These are phyloP conservation scores for Parastagonospora nodorum DNA, from an alignment of 2,329 filamentous ascomycete species.

Conservation along the genomic window DNA sequence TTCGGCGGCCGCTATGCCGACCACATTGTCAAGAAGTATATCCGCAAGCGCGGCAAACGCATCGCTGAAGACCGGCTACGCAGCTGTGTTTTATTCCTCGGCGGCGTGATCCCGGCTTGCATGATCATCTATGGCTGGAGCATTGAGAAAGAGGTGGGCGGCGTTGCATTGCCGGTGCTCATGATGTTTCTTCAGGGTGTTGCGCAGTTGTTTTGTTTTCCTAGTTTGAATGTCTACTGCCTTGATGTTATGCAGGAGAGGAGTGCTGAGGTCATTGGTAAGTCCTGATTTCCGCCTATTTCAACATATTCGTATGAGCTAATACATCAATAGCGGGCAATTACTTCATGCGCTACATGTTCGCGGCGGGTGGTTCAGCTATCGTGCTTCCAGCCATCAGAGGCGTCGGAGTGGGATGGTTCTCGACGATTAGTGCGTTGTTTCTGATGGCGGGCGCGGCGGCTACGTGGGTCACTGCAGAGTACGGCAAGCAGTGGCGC, in stretches of 20 bases:
- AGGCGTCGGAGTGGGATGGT: conserved; percentile 79
- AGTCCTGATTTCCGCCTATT: conserved; percentile 13
- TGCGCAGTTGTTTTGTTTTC: conserved; percentile 76
- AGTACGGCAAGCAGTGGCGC: conserved; percentile 59
- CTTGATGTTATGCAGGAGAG: conserved; percentile 77
- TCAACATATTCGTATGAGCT: no score
- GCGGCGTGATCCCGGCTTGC: conserved; percentile 62
- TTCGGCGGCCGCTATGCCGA: conserved; percentile 76
- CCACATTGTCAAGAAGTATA: conserved; percentile 67
- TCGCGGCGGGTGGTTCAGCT: conserved; percentile 72
- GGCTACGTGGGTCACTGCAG: conserved; percentile 55
- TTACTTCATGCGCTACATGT: conserved; percentile 77
- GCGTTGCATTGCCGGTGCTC: conserved; percentile 67
- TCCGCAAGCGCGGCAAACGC: conserved; percentile 63
- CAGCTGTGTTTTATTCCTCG: conserved; percentile 59
- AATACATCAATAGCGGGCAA: conserved; percentile 64
- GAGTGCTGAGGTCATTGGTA: conserved; percentile 70
- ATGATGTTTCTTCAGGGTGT: conserved; percentile 77
- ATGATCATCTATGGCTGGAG: conserved; percentile 74
- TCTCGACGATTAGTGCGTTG: conserved; percentile 69
- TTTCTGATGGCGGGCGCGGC: conserved; percentile 59
- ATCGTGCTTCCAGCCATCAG: conserved; percentile 76
- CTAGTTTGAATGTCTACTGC: conserved; percentile 78
- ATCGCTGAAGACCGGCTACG: conserved; percentile 72
- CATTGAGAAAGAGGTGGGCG: conserved; percentile 60